phyloP scores from a whole-genome alignment of 163 green algal species.

The Volvox carteri region DNA sequence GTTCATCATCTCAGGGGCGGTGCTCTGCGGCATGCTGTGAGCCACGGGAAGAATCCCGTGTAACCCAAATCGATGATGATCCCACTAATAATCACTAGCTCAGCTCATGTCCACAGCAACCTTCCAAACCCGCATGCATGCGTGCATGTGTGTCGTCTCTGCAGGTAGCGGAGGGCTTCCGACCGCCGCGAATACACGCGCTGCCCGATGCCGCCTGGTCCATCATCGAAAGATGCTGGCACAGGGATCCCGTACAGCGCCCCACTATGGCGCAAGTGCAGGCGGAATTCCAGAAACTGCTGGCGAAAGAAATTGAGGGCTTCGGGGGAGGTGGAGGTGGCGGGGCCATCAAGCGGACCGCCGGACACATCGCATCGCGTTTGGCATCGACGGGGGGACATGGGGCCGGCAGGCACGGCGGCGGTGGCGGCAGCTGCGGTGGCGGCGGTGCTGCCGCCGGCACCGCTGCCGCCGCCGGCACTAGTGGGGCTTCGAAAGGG shows the following conservation, averaged over 20 bases:
- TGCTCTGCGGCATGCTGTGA: too few species aligned
- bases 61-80: too few species aligned
- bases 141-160: too few species aligned
- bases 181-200: not conserved
- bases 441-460: not conserved
- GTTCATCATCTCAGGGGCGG: too few species aligned
- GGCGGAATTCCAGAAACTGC: not conserved
- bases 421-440: too few species aligned
- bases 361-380: not conserved
- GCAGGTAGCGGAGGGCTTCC: slow-evolving; percentile 53
- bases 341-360: not conserved
- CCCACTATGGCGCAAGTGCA: slow-evolving; percentile 26
- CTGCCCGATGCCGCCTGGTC: slow-evolving; percentile 4
- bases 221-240: slow-evolving; percentile 49
- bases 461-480: not conserved
- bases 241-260: slow-evolving; percentile 34
- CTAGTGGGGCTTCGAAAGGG: too few species aligned
- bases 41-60: too few species aligned
- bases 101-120: too few species aligned
- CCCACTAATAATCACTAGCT: too few species aligned
- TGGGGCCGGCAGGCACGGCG: too few species aligned
- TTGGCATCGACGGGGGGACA: not conserved
- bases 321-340: not conserved
- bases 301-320: not conserved
- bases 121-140: too few species aligned